These are phyloP conservation scores for Phytophthora sp. DNA, from an alignment of 352 stramenopile species.

Conservation along the genomic window DNA sequence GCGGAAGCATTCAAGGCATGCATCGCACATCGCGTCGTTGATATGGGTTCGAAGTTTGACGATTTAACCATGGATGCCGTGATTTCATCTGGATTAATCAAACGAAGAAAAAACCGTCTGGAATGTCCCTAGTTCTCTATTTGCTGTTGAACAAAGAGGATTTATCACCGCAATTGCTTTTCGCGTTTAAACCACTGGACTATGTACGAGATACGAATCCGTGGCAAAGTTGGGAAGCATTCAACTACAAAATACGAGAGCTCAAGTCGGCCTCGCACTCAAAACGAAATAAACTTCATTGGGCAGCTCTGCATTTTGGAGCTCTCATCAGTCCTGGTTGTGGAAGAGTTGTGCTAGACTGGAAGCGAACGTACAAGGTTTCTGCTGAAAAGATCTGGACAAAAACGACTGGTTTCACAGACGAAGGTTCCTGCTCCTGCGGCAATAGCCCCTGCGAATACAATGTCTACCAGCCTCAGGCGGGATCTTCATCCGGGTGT, in stretches of 20 bases:
- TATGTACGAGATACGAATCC: not conserved
- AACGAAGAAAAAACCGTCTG: not conserved
- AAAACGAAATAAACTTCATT: not conserved
- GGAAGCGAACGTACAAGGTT: not conserved
- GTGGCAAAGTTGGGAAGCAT: not conserved
- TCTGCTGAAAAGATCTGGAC: not conserved
- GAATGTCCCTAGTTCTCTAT: slow-evolving; percentile 1
- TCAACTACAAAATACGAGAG: not conserved
- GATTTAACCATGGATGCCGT: not conserved
- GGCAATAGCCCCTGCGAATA: not conserved
- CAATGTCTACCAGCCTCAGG: not conserved
- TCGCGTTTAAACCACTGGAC: not conserved
- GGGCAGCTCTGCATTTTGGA: not conserved
- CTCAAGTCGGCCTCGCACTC: not conserved
- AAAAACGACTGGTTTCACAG: not conserved
- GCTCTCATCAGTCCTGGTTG: slow-evolving; percentile 1
- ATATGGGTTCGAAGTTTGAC: not conserved
- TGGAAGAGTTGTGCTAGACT: not conserved
- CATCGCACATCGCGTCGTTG: not conserved
- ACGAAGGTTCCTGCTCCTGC: not conserved
- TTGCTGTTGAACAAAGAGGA: slow-evolving; percentile 3
- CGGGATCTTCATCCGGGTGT: not conserved
- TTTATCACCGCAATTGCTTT: no score
- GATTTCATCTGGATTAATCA: not conserved
- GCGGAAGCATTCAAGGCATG: not conserved